Percentiles rank a stretch among this genome's conserved stretches.
These are phyloP conservation scores for Neurospora crassa DNA, from an alignment of 2,329 filamentous ascomycete genomes.

Conservation along the genomic window DNA sequence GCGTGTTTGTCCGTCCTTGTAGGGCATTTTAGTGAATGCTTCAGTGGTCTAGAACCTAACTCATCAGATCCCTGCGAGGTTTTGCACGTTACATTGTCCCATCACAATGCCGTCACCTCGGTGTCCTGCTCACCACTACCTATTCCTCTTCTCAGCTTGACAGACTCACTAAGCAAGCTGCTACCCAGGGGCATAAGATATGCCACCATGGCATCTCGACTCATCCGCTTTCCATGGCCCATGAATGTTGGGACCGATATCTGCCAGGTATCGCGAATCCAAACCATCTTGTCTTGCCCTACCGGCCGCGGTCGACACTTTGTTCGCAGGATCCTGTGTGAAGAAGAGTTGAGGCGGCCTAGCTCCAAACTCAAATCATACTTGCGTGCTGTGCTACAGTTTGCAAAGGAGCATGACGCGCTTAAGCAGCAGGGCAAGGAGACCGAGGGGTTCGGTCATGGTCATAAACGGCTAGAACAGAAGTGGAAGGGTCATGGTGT, in stretches of 20 bases:
- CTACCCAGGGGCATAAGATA: too few relatives aligned
- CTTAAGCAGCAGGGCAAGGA: constrained; percentile 2
- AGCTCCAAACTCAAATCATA: constrained; percentile 6
- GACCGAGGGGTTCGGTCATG: not conserved
- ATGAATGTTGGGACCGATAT: constrained; percentile 72
- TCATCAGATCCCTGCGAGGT: not conserved
- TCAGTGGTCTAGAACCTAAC: not conserved
- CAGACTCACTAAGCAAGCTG: not conserved
- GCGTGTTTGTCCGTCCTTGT: not conserved
- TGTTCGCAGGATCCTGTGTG: constrained; percentile 36
- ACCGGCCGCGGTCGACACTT: constrained; percentile 30
- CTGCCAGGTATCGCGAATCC: constrained; percentile 58
- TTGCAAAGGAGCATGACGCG: constrained; percentile 8
- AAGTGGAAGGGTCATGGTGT: not conserved
- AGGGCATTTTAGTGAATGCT: not conserved
- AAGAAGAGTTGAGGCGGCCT: constrained; percentile 26
- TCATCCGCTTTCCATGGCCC: constrained; percentile 48
- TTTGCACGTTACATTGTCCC: not conserved
- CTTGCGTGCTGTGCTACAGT: not conserved
- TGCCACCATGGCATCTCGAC: constrained; percentile 6
- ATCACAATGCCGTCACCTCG: not conserved
- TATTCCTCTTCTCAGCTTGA: not conserved
- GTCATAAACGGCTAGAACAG: not conserved
- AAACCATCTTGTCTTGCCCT: constrained; percentile 40
- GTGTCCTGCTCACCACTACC: too few relatives aligned